These are phyloP conservation scores for Paxillus ammoniavirescens DNA, from an alignment of 768 basidiomycete species.

Conservation along the genomic window DNA sequence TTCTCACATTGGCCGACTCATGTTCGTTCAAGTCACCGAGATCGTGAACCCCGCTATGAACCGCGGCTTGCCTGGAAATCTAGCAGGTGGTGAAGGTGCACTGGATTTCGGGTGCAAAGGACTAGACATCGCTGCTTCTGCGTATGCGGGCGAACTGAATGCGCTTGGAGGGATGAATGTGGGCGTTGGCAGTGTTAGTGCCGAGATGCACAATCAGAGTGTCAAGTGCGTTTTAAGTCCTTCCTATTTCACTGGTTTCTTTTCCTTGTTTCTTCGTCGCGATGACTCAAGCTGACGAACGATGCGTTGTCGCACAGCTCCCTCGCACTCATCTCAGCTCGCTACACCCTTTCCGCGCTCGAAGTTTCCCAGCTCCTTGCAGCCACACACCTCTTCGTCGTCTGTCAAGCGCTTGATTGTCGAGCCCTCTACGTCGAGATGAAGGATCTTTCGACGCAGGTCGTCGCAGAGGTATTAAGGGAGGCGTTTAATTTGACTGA, in stretches of 20 bases:
- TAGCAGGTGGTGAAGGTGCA: conserved; percentile 78
- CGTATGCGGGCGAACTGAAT: conserved; percentile 81
- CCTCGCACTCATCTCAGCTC: conserved; percentile 78
- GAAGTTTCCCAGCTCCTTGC: conserved; percentile 76
- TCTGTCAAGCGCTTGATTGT: conserved; percentile 83
- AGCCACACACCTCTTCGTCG: conserved; percentile 72
- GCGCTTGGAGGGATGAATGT: conserved; percentile 74
- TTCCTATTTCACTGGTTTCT: background rate
- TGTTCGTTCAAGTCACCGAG: conserved; percentile 62
- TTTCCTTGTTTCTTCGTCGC: no score
- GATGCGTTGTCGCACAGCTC: conserved; percentile 45
- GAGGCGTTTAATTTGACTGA: conserved; percentile 11
- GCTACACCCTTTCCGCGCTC: conserved; percentile 74
- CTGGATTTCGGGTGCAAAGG: conserved; percentile 84
- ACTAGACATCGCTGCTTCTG: conserved; percentile 79
- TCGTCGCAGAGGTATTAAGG: conserved; percentile 19
- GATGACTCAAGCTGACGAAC: background rate
- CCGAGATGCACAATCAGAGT: conserved; percentile 92
- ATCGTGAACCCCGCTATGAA: conserved; percentile 60
- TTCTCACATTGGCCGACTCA: conserved; percentile 68
- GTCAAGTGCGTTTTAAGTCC: conserved; percentile 62
- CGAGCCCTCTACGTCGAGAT: conserved; percentile 75
- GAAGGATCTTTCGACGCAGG: conserved; percentile 27
- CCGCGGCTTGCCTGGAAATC: conserved; percentile 77
- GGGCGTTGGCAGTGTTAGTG: conserved; percentile 79